Evolutionary conservation across 352 stramenopile species (phyloP).

Genomic region (Plasmopara halstedii): DNA sequence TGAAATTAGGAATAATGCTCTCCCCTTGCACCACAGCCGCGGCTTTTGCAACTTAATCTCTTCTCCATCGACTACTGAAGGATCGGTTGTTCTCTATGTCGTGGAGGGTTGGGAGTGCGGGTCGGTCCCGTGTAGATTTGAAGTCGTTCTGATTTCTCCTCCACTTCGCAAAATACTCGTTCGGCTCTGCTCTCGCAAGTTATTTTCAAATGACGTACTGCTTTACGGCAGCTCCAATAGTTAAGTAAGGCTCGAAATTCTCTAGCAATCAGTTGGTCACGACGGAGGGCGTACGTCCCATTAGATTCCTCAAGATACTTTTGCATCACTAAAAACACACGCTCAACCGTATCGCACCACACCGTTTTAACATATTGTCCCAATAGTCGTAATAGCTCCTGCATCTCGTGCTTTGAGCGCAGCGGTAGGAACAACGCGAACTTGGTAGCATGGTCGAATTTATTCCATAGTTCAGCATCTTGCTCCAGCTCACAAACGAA

Average conservation of each 20-base stretch:
- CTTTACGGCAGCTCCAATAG: constrained; percentile 16
- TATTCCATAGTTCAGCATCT: constrained; percentile 16
- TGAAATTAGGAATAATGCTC: not conserved
- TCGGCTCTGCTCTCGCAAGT: constrained; percentile 5
- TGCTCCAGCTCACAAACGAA: constrained; percentile 19
- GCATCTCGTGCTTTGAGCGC: constrained; percentile 29
- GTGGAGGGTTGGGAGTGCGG: not conserved
- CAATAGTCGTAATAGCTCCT: constrained; percentile 20
- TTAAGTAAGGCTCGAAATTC: constrained; percentile 16
- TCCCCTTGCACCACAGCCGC: constrained; percentile 1
- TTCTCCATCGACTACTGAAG: not conserved
- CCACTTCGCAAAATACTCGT: constrained; percentile 11
- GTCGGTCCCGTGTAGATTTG: constrained; percentile 13
- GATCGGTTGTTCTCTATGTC: not conserved
- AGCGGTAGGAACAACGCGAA: constrained; percentile 24
- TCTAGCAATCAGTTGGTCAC: constrained; percentile 14
- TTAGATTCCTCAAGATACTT: not conserved
- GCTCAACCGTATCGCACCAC: constrained; percentile 21
- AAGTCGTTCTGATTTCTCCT: constrained; percentile 12
- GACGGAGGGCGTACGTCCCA: constrained; percentile 4
- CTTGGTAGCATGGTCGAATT: constrained; percentile 18
- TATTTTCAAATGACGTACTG: constrained; percentile 12
- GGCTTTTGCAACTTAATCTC: too few species aligned
- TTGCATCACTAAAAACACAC: constrained; percentile 23
- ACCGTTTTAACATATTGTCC: constrained; percentile 15